phyloP scores from a whole-genome alignment of 169 alveolate species.

The Plasmodium adleri region DNA sequence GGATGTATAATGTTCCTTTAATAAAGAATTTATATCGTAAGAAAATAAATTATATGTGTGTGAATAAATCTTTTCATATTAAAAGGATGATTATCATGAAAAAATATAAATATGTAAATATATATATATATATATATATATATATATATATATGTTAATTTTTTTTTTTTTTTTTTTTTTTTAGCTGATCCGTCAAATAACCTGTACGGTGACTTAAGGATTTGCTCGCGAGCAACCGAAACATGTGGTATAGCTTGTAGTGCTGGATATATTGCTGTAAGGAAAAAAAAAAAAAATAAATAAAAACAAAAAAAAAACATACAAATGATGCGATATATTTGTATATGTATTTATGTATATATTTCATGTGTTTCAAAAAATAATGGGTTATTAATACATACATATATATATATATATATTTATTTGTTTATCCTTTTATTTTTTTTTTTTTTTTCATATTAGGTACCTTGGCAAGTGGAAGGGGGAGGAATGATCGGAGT shows the following conservation, averaged over 20 bases:
- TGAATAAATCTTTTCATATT: neutral
- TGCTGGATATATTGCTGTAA: slow-evolving; percentile 62
- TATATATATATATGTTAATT: neutral
- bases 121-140: neutral
- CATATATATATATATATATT: neutral
- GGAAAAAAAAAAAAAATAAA: neutral
- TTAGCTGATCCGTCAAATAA: slow-evolving; percentile 67
- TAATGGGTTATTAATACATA: no score
- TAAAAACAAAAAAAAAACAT: neutral
- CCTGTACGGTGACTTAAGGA: slow-evolving; percentile 33
- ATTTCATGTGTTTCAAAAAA: no score
- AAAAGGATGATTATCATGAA: neutral
- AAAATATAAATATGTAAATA: neutral
- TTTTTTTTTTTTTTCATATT: slow-evolving; percentile 7
- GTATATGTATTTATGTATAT: neutral
- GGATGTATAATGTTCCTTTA: slow-evolving; percentile 33
- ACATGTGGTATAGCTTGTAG: slow-evolving; percentile 73
- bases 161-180: slow-evolving; percentile 1
- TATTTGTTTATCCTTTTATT: neutral
- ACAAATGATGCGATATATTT: neutral
- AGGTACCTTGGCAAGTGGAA: slow-evolving; percentile 87
- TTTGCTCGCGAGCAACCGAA: slow-evolving; percentile 51
- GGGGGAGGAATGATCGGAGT: slow-evolving; percentile 85
- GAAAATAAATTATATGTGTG: neutral
- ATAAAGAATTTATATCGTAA: slow-evolving; percentile 63